Base-by-base conservation (phyloP, 495 filamentous ascomycete species). In the Penicillium cosmopolitanum region DNA sequence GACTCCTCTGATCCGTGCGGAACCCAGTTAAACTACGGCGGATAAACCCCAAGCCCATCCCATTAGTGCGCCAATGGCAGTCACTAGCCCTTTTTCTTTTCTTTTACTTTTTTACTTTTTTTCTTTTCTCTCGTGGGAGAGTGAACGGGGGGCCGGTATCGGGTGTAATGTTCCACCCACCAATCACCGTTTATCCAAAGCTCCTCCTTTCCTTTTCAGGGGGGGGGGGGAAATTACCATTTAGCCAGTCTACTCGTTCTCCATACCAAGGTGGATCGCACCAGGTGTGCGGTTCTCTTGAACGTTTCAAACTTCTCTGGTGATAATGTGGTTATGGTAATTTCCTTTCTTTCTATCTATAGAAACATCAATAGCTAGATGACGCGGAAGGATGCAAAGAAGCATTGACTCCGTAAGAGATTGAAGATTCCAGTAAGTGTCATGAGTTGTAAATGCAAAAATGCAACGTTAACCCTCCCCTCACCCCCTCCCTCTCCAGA, bases 101-200 rank as follows among this genome's bases (percentile, higher is more conserved):
- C n/a, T n/a, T 15, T 43, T 5, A 21, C 12, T 40, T 40, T 4
- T 40, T 40, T 40, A 12, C 36, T 40, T 6, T n/a, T n/a, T 40
- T 40, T 9, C 3, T 15, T 40, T 40, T 9, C 5, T 9, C 5
- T 31, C 28, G 28, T 31, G 28, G 36, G 19, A 19, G 25, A 18
- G 58, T 40, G 28, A 4, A 8, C 5, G 25, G 15, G 23, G 23
- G 50, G 59, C 64, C 64, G 66, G 61, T 69, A 69, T 69, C 64
- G 66, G 66, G 51, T 54, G 31, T 31, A 31, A 31, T 31, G 28
- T 8, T 31, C 28, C 1, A 31, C 28, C 28, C 28, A 6, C 55
- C 64, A 64, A 66, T 64, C 57, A 66, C 5, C 3, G 35, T 15
- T 36, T 28, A 42, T 48, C 18, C 12, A 53, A 34, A 48, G 10